These are phyloP conservation scores for Xanthoparmelia taractica DNA, from an alignment of 495 filamentous ascomycete species.

Conservation along the genomic window DNA sequence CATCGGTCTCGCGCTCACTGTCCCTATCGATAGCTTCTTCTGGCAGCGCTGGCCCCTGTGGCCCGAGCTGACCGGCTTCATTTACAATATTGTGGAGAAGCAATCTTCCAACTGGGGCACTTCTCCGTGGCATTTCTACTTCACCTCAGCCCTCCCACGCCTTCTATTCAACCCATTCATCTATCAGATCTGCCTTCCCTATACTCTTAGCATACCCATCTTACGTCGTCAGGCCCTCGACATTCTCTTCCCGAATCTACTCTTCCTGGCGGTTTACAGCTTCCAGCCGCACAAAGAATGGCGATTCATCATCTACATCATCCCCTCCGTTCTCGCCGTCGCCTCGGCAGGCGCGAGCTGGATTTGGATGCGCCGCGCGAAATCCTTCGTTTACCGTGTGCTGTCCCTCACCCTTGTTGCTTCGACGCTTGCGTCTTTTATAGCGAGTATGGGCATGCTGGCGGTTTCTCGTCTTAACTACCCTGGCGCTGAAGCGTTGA, in stretches of 20 bases:
- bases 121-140: conserved; percentile 77
- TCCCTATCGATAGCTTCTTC: conserved; percentile 81
- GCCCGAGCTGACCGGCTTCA: conserved; percentile 86
- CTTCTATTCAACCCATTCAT: conserved; percentile 73
- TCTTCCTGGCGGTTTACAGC: conserved; percentile 75
- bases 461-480: conserved; percentile 75
- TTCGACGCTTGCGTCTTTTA: conserved; percentile 53
- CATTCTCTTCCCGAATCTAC: conserved; percentile 56
- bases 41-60: conserved; percentile 76
- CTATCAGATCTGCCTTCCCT: conserved; percentile 54
- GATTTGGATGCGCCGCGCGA: conserved; percentile 61
- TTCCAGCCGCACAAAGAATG: conserved; percentile 90
- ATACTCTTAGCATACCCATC: conserved; percentile 49
- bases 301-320: conserved; percentile 85
- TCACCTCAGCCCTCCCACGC: conserved; percentile 70
- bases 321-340: conserved; percentile 71
- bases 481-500: conserved; percentile 69
- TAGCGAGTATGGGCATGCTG: conserved; percentile 55
- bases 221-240: conserved; percentile 40
- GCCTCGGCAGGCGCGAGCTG: conserved; percentile 67
- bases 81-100: conserved; percentile 71
- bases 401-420: conserved; percentile 47
- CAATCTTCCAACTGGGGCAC: conserved; percentile 81
- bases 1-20: conserved; percentile 54
- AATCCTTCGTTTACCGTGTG: conserved; percentile 48